Base-by-base conservation (phyloP, 2,329 filamentous ascomycete species). In the Penicillium fuscoglaucum region DNA sequence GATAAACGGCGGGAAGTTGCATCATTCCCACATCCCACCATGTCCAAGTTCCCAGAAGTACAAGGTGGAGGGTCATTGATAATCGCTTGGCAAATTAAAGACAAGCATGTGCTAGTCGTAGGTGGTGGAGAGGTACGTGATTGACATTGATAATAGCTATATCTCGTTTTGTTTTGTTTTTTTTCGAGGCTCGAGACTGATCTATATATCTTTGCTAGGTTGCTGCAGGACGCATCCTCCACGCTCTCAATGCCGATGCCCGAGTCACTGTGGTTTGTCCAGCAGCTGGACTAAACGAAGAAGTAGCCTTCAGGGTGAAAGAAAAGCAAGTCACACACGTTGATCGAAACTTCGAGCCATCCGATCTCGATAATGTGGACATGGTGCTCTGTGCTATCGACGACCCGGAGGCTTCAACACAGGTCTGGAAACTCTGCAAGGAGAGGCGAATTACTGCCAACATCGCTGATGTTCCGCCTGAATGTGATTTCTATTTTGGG, bases 401-500 rank as follows among this genome's bases (percentile, higher is more conserved):
- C 73, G 93, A 98, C 72, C 91, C 95, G 0, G 89, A 87, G 48
- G 93, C 92, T n/a, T 97, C 92, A 0, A 89, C 90, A 0, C 83
- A 85, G 62, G 91, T 99, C 72, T 99, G 92, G 90, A 93, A 93
- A 73, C 83, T 96, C 26, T 98, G 93, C 83, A 93, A 96, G 75
- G 84, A 91, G 73, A 84, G 82, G 60, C 87, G 87, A 60, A 90
- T 98, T 64, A 87, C 92, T 6, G 93, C 92, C 57, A 99, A 99
- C 76, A 96, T 99, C 65, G 95, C 95, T 66, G 95, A 99, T 73
- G 95, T 99, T 4, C 95, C 95, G 0, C 85, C 91, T 0, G 95
- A 99, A 75, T 99, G 95, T 76, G 95, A 99, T 72, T 99, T 99
- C 73, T 99, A 97, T 82, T 99, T 99, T 78, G 95, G 95, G 62